These are phyloP conservation scores for Neoboletus subvelutipes DNA, from an alignment of 768 basidiomycete genomes.

Conservation along the genomic window DNA sequence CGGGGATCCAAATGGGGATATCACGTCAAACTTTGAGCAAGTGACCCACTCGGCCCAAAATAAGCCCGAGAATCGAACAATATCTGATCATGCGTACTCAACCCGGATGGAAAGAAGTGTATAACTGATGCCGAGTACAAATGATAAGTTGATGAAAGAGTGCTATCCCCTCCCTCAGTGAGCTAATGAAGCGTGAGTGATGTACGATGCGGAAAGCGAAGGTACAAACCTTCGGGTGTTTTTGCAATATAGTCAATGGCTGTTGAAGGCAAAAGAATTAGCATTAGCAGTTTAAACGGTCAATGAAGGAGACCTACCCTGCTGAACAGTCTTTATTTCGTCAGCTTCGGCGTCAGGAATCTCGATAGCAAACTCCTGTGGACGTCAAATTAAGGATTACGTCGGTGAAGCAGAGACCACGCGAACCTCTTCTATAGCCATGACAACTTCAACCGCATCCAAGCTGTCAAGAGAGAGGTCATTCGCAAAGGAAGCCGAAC, in stretches of 20 bases:
- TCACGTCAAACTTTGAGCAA: constrained; percentile 4
- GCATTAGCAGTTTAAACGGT: not conserved
- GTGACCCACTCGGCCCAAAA: constrained; percentile 6
- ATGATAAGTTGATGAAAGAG: constrained; percentile 8
- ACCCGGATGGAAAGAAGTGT: constrained; percentile 4
- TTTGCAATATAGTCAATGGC: constrained; percentile 95
- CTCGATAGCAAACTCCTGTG: constrained; percentile 93
- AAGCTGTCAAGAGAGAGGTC: constrained; percentile 78
- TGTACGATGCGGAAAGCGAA: constrained; percentile 7
- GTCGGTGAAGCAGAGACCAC: constrained; percentile 1
- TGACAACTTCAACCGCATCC: constrained; percentile 96
- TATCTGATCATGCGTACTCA: not conserved
- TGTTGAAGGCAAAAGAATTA: constrained; percentile 33
- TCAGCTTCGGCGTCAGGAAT: constrained; percentile 98
- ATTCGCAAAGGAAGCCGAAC: constrained; percentile 53
- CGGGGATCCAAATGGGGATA: constrained; percentile 8
- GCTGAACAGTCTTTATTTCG: constrained; percentile 85
- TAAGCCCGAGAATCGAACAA: not conserved
- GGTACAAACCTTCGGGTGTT: constrained; percentile 75
- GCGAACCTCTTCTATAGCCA: constrained; percentile 92
- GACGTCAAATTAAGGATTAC: not conserved
- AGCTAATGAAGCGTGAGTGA: constrained; percentile 37
- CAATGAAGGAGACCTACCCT: constrained; percentile 57
- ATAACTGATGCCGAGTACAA: constrained; percentile 23
- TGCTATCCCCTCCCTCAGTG: constrained; percentile 36